Conservation (phyloP, 2,329 filamentous ascomycete genomes). For the Fusarium beomiforme region DNA sequence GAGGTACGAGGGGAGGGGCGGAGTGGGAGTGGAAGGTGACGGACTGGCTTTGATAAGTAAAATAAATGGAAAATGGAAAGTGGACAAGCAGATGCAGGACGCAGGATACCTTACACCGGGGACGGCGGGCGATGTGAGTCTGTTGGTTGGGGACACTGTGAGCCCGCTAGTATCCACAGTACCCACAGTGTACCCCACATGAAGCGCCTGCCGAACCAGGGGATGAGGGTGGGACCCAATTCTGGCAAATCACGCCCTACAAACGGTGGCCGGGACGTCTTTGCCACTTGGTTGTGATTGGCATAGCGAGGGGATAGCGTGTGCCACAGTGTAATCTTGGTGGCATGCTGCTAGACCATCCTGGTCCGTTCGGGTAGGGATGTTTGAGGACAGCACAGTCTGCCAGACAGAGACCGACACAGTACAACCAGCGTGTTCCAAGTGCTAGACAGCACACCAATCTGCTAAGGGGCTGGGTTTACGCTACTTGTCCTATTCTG, state of each 20-base stretch:
- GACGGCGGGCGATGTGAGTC: constrained; percentile 44
- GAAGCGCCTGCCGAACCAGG: constrained; percentile 34
- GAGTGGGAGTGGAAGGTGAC: constrained; percentile 36
- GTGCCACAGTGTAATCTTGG: constrained; percentile 45
- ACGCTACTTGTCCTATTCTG: constrained; percentile 29
- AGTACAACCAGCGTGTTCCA: constrained; percentile 29
- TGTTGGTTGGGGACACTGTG: constrained; percentile 46
- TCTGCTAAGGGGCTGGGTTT: constrained; percentile 33
- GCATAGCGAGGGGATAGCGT: constrained; percentile 35
- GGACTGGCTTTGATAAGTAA: constrained; percentile 41
- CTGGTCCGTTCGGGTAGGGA: constrained; percentile 30
- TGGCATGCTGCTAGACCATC: constrained; percentile 40
- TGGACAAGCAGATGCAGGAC: constrained; percentile 12
- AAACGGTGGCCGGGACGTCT: constrained; percentile 35
- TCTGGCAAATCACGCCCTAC: constrained; percentile 45
- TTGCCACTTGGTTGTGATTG: constrained; percentile 50
- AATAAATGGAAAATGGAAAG: constrained; percentile 21
- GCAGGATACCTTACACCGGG: constrained; percentile 28
- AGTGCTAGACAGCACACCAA: constrained; percentile 28
- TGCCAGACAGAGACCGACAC: constrained; percentile 11
- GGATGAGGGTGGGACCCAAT: constrained; percentile 36
- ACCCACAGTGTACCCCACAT: constrained; percentile 19
- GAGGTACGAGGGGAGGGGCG: constrained; percentile 43
- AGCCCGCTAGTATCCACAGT: constrained; percentile 23
- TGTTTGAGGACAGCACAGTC: constrained; percentile 37